Evolutionary conservation across 2,329 filamentous ascomycete species (phyloP).

Genomic region (Monilinia aucupariae): DNA sequence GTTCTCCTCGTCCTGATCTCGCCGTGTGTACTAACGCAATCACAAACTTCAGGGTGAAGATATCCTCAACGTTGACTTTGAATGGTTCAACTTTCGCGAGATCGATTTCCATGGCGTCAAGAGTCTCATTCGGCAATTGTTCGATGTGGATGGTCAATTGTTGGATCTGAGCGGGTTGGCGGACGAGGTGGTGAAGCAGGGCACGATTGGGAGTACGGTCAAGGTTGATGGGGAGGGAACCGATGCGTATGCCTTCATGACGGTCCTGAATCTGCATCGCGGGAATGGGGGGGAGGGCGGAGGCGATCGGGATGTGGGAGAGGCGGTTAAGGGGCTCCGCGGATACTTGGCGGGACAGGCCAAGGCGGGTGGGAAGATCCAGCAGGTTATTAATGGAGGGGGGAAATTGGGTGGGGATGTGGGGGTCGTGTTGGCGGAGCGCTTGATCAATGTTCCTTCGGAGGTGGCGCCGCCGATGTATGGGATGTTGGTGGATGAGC

Average conservation of each 20-base stretch:
- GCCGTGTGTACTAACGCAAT: conserved; percentile 1
- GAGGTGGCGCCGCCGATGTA: conserved; percentile 93
- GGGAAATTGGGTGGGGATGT: conserved; percentile 36
- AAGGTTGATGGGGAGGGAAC: conserved; percentile 94
- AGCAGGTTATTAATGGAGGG: background rate
- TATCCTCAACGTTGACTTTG: conserved; percentile 92
- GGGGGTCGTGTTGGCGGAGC: conserved; percentile 83
- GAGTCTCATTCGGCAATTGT: conserved; percentile 79
- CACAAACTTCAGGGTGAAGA: conserved; percentile 64
- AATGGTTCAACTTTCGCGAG: conserved; percentile 94
- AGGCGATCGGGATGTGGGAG: conserved; percentile 54
- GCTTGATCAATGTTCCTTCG: conserved; percentile 93
- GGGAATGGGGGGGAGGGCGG: conserved; percentile 65
- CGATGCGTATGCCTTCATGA: conserved; percentile 89
- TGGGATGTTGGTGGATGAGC: conserved; percentile 86
- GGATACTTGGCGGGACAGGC: conserved; percentile 61
- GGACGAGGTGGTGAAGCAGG: conserved; percentile 81
- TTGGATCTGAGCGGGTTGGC: conserved; percentile 84
- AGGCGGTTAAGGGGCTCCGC: conserved; percentile 63
- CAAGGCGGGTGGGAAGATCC: conserved; percentile 36
- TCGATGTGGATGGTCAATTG: conserved; percentile 79
- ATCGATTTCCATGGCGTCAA: conserved; percentile 96
- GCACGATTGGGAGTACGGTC: conserved; percentile 84
- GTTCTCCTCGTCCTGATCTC: too few species aligned
- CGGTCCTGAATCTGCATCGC: conserved; percentile 74